Conservation (phyloP, 352 stramenopile species). For the Globisporangium uncinulatum region DNA sequence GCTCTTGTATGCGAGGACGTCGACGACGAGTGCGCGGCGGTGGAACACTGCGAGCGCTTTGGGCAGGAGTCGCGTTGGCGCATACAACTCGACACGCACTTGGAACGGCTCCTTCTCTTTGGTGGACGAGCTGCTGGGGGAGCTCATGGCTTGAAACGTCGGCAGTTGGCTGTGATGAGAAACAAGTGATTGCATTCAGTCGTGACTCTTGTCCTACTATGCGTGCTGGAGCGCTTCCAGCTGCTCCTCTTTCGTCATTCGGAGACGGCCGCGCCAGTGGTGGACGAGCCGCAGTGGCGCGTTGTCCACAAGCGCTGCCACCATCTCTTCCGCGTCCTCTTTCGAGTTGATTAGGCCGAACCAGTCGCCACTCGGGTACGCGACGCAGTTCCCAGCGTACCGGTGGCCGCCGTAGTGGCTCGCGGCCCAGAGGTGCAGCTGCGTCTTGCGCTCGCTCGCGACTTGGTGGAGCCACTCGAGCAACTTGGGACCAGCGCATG, state of each 20-base stretch:
- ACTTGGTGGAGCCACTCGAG: slow-evolving; percentile 53
- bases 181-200: neutral
- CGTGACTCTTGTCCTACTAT: neutral
- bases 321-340: slow-evolving; percentile 33
- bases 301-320: slow-evolving; percentile 33
- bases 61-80: slow-evolving; percentile 5
- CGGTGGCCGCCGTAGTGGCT: slow-evolving; percentile 75
- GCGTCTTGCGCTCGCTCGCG: slow-evolving; percentile 16
- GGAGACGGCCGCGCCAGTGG: slow-evolving; percentile 64
- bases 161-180: neutral
- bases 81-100: slow-evolving; percentile 7
- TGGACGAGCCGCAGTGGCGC: slow-evolving; percentile 38
- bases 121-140: neutral
- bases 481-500: slow-evolving; percentile 63
- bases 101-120: slow-evolving; percentile 13
- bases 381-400: slow-evolving; percentile 66
- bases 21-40: slow-evolving; percentile 4
- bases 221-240: slow-evolving; percentile 32
- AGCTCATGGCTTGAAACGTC: neutral
- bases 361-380: slow-evolving; percentile 73
- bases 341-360: slow-evolving; percentile 64
- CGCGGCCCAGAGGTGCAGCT: slow-evolving; percentile 50
- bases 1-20: slow-evolving; percentile 11
- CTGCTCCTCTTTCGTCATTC: slow-evolving; percentile 43
- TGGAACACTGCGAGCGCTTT: slow-evolving; percentile 4